Evolutionary conservation across 139 green algal species (phyloP).

Genomic region (Mesostigma viride): DNA sequence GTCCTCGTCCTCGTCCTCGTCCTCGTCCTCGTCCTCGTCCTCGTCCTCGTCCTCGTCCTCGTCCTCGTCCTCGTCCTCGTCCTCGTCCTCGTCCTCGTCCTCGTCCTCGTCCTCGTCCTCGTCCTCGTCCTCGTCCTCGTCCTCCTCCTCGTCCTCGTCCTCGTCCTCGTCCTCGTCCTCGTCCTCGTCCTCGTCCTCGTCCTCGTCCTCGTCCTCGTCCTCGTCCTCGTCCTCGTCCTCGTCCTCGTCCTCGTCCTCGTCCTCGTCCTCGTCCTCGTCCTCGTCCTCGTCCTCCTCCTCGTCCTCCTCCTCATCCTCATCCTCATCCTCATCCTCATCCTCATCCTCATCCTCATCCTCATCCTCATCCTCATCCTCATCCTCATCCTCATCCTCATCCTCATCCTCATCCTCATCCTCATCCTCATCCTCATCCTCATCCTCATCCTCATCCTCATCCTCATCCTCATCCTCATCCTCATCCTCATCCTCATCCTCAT

Average conservation of each 20-base stretch:
- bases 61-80: background rate
- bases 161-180: background rate
- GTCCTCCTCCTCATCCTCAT: background rate
- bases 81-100: background rate
- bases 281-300: conserved; percentile 1
- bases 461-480: background rate
- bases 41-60: background rate
- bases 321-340: background rate
- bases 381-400: background rate
- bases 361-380: background rate
- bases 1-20: background rate
- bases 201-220: background rate
- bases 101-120: background rate
- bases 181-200: background rate
- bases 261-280: background rate
- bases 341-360: background rate
- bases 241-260: background rate
- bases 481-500: background rate
- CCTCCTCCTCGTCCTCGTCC: background rate
- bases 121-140: background rate
- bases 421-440: background rate
- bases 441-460: background rate
- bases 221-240: background rate
- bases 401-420: background rate
- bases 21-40: background rate